Evolutionary conservation across 129 eudicot species (phyloP).

Genomic region (Pittosporum tobira): DNA sequence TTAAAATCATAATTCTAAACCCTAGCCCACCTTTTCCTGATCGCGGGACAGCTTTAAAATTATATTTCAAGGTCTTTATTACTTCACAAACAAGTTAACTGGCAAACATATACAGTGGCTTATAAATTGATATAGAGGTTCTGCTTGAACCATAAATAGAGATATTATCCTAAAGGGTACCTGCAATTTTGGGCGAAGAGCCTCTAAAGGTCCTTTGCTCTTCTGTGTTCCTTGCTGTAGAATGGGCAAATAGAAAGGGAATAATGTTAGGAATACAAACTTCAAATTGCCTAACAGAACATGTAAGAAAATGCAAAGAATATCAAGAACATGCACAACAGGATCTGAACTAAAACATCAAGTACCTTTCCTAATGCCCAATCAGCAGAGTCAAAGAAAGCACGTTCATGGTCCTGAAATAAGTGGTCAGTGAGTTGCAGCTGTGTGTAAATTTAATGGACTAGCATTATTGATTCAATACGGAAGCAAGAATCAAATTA

Average conservation of each 20-base stretch:
- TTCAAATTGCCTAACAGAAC: not conserved
- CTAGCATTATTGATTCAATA: not conserved
- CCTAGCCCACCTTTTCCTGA: too few relatives aligned
- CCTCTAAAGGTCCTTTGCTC: slow-evolving; percentile 74
- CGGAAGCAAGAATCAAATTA: slow-evolving; percentile 8
- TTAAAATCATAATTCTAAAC: too few relatives aligned
- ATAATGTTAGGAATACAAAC: slow-evolving; percentile 7
- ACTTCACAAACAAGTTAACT: too few relatives aligned
- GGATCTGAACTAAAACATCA: not conserved
- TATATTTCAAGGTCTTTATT: too few relatives aligned
- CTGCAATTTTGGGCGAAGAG: slow-evolving; percentile 88
- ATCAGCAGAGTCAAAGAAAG: slow-evolving; percentile 92
- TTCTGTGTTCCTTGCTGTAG: slow-evolving; percentile 62
- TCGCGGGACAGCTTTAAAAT: too few relatives aligned
- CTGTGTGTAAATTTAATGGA: not conserved
- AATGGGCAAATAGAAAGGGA: slow-evolving; percentile 13
- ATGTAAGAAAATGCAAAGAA: not conserved
- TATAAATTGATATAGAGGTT: too few relatives aligned
- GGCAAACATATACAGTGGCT: too few relatives aligned
- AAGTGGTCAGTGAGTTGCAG: not conserved
- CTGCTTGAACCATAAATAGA: too few relatives aligned
- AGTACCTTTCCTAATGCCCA: slow-evolving; percentile 95
- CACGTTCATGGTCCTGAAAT: slow-evolving; percentile 74
- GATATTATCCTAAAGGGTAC: too few relatives aligned
- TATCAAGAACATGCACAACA: not conserved